Evolutionary conservation across 805 yeast species (phyloP).

Genomic region (Lipomyces chichibuensis): DNA sequence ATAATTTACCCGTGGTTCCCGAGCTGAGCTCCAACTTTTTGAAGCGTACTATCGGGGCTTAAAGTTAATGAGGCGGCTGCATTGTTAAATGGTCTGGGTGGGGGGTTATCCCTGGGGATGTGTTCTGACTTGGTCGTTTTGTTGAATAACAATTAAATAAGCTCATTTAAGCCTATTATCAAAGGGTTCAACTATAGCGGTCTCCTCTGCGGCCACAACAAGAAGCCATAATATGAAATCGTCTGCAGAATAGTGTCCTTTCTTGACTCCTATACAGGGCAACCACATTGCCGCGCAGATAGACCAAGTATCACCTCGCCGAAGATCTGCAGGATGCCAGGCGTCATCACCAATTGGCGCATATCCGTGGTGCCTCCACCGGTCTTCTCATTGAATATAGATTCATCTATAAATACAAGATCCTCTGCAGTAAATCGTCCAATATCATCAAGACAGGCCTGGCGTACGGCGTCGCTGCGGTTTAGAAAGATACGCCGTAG

Average conservation of each 20-base stretch:
- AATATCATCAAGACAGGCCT: background rate
- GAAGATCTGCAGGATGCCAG: background rate
- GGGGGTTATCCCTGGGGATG: background rate
- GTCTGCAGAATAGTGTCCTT: background rate
- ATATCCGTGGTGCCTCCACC: background rate
- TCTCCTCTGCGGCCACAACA: background rate
- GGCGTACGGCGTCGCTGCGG: background rate
- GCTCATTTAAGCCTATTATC: background rate
- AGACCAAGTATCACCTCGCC: slow-evolving; percentile 1
- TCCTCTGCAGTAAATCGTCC: background rate
- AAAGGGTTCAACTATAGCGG: background rate
- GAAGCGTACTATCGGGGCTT: background rate
- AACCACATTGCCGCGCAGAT: slow-evolving; percentile 1
- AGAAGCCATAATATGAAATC: background rate
- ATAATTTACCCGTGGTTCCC: background rate
- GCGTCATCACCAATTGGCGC: background rate
- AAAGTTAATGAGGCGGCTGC: background rate
- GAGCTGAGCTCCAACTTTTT: background rate
- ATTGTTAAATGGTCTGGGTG: background rate
- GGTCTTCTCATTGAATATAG: background rate
- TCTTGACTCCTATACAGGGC: background rate
- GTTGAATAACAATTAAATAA: no score
- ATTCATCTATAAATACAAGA: background rate
- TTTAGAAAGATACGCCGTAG: background rate
- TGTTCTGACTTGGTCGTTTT: background rate